Evolutionary conservation across 148 eudicot species (phyloP), one percentile per base, ranked within the genome.

Genomic region (Oxyria digyna): DNA sequence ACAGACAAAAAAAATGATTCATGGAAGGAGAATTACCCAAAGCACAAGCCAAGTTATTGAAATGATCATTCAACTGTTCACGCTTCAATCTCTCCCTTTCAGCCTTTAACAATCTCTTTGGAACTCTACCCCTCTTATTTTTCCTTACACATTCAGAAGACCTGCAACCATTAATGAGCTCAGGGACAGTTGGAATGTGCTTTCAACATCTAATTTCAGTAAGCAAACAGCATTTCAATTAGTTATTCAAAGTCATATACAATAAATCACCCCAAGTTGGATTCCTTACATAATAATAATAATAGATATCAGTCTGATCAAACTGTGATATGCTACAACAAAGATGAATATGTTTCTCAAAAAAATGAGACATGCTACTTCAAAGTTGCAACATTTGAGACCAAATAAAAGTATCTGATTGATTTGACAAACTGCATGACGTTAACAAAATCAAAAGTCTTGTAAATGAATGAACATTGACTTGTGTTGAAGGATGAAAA

Each of bases 1-100:
- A 21, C 13, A 50, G 20, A 50, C 57, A 50, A 1, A 50, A 50
- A 71, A 38, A 48, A 57, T 32, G n/a, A n/a, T n/a, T n/a, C 17
- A 8, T 12, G 31, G 31, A 59, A 42, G 17, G 67, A 42, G 54
- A 67, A 67, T 82, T 85, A 89, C 97, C 93, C 66, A 89, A 84
- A 68, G 84, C 81, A 79, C 77, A 73, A 76, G 93, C 97, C 68
- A 91, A 76, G 21, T 78, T 83, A 63, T 76, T 76, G 75, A 91
- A 91, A 75, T 80, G 96, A 42, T 84, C 96, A 70, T 89, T 91
- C 81, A 91, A 65, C n/a, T 87, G 87, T 59, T 91, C 96, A 37
- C 93, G 96, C 81, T 91, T 91, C 81, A 87, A 52, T 67, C 82
- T 91, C 76, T 91, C 97, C 71, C 96, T 84, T 78, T 91, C 96